These are phyloP conservation scores for Leishmania arabica DNA, from an alignment of 208 protist genomes.

Conservation along the genomic window DNA sequence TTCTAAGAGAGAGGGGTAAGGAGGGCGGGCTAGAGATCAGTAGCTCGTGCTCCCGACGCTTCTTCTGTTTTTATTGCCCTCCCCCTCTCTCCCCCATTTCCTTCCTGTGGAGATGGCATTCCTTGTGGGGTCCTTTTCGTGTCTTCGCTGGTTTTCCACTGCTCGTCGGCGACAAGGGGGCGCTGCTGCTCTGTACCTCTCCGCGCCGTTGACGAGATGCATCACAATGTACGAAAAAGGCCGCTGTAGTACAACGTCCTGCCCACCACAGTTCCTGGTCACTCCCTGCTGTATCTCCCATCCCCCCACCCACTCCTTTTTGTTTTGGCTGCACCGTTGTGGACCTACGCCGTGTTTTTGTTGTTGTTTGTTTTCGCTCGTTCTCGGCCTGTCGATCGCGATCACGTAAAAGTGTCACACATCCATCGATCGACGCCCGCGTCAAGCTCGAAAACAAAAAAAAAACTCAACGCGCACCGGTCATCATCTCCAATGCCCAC, in stretches of 20 bases:
- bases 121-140: neutral
- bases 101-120: neutral
- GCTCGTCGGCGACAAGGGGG: neutral
- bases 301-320: neutral
- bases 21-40: neutral
- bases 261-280: neutral
- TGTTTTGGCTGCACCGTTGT: neutral
- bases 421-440: neutral
- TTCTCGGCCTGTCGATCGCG: neutral
- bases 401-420: neutral
- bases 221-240: neutral
- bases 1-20: neutral
- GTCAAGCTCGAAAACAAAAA: neutral
- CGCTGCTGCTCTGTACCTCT: neutral
- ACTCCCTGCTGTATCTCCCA: neutral
- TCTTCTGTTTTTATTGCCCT: neutral
- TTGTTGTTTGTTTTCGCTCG: too few relatives aligned
- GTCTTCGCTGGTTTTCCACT: neutral
- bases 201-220: neutral
- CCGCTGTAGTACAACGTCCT: neutral
- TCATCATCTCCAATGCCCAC: constrained; percentile 9
- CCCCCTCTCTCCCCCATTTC: neutral
- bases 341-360: neutral
- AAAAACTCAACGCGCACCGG: neutral
- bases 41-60: neutral